phyloP scores from a whole-genome alignment of 228 moss, liverwort and hornwort species.

The Sphagnum fallax region DNA sequence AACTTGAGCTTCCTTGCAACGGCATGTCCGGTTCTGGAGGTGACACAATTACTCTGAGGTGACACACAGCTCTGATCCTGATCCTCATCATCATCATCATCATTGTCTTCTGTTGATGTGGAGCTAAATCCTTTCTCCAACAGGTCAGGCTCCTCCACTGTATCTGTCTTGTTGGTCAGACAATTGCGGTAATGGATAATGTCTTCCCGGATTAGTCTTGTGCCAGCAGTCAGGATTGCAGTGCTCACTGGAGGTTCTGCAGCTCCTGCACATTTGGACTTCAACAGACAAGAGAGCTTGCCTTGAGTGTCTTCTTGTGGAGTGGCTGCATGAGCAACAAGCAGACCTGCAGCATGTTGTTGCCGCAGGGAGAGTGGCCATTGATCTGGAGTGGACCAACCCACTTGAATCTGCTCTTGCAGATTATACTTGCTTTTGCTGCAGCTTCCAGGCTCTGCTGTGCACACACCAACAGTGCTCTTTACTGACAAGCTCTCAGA shows the following conservation, averaged over 20 bases:
- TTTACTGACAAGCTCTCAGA: conserved; percentile 50
- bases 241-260: too few relatives aligned
- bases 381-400: conserved; percentile 36
- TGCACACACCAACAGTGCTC: conserved; percentile 64
- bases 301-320: conserved; percentile 6
- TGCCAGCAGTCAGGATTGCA: too few relatives aligned
- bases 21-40: background rate
- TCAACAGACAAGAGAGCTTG: background rate
- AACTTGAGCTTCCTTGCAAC: too few relatives aligned
- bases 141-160: background rate
- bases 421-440: background rate
- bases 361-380: conserved; percentile 59
- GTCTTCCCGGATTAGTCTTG: too few relatives aligned
- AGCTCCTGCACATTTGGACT: too few relatives aligned
- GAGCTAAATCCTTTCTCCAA: too few relatives aligned
- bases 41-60: conserved; percentile 16
- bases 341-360: conserved; percentile 45
- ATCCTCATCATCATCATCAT: conserved; percentile 12
- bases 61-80: conserved; percentile 16
- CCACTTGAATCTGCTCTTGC: conserved; percentile 11
- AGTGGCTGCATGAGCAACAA: background rate
- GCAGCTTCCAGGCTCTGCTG: conserved; percentile 41
- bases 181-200: too few relatives aligned
- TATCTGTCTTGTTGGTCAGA: background rate
- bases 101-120: too few relatives aligned